Evolutionary conservation across 2,329 filamentous ascomycete genomes (phyloP).

Genomic region (Monascus ruber): DNA sequence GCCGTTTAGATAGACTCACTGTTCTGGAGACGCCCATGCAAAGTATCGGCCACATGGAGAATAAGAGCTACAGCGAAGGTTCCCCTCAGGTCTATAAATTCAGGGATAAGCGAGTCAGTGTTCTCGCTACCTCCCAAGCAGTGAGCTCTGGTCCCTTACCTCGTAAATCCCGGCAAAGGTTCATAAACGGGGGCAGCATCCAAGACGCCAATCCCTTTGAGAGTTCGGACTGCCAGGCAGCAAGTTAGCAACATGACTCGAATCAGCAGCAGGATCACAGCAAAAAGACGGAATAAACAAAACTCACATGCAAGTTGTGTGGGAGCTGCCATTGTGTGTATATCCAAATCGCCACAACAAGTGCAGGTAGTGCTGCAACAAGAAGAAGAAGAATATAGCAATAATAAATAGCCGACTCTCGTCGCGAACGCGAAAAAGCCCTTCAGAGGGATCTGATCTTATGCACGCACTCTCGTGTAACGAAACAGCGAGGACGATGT

Average conservation of each 20-base stretch:
- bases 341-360: neutral
- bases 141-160: constrained; percentile 24
- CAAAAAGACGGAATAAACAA: constrained; percentile 1
- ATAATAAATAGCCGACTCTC: too few relatives aligned
- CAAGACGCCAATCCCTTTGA: constrained; percentile 89
- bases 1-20: constrained; percentile 28
- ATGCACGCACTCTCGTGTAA: too few relatives aligned
- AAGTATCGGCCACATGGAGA: constrained; percentile 94
- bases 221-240: constrained; percentile 59
- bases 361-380: neutral
- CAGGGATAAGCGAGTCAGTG: constrained; percentile 7
- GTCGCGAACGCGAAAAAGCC: too few relatives aligned
- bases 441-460: too few relatives aligned
- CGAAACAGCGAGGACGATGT: too few relatives aligned
- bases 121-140: neutral
- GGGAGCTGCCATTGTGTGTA: constrained; percentile 60
- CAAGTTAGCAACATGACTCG: constrained; percentile 7
- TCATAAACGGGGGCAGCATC: constrained; percentile 85
- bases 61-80: constrained; percentile 88
- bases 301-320: constrained; percentile 80
- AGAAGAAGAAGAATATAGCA: too few relatives aligned
- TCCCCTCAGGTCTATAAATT: constrained; percentile 66
- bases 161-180: constrained; percentile 64
- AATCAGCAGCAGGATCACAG: neutral
- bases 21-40: constrained; percentile 80